Base-by-base conservation (phyloP, 352 stramenopile species). In the Pythium folliculosum region DNA sequence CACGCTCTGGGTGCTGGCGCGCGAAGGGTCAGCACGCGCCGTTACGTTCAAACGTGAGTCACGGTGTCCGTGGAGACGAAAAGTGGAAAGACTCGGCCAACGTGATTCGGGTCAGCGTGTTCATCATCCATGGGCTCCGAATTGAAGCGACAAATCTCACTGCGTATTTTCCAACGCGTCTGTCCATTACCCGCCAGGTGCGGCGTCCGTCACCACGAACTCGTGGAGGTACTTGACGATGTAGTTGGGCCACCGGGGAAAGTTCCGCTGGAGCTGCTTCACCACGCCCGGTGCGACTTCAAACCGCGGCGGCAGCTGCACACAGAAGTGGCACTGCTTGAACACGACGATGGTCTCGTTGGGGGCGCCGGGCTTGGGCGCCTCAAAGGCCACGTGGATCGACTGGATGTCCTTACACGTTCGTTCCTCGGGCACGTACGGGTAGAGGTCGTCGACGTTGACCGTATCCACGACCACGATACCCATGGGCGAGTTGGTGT, bases 401-500 rank as follows among this genome's bases (percentile, higher is more conserved):
- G 22, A 17, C 38, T 66, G 60, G 4, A 61, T 4, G 40, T 67
- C 51, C n/a, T 67, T 60, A 5, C 60, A 55, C 25, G 53, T 60
- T 57, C 67, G 71, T 53, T 77, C 38, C 1, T 25, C 19, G 23
- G 70, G 63, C 8, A 49, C 17, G 66, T 87, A 87, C 25, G 77
- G 78, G 23, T 83, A 75, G 40, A 84, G 43, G 25, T 79, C 75
- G 59, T 87, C 77, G 10, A 73, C 60, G 38, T 84, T 77, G 22
- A 87, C 77, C 3, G 44, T 65, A 43, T 81, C 70, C 3, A 67
- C 60, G 10, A 72, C 58, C 10, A 80, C 57, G 27, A 84, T 51
- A 7, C 62, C 76, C 43, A 67, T 44, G n/a, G 77, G 64, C 12
- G 67, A 59, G 23, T 63, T 48, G 1, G 51, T 60, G 13, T 55